These are phyloP conservation scores for Hyphodiscus sp. DNA, from an alignment of 2,329 filamentous ascomycete genomes.

Conservation along the genomic window DNA sequence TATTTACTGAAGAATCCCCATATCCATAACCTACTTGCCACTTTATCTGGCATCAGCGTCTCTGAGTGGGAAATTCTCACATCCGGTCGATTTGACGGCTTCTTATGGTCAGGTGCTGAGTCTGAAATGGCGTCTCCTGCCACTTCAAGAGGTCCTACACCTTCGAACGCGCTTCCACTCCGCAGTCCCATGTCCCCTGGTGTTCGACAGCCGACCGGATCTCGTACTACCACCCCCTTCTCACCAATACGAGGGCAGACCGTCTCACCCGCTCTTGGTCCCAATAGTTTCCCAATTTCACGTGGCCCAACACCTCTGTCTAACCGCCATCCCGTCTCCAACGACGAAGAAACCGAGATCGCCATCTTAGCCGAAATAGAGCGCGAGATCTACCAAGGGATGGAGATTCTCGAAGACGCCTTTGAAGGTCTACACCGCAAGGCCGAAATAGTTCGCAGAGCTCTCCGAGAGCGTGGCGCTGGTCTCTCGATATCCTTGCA, in stretches of 20 bases:
- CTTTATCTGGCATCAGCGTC: constrained; percentile 77
- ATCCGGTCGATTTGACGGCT: constrained; percentile 91
- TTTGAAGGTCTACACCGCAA: constrained; percentile 86
- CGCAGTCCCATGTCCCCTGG: constrained; percentile 27
- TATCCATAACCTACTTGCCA: constrained; percentile 81
- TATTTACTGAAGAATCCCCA: constrained; percentile 78
- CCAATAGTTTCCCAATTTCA: constrained; percentile 31
- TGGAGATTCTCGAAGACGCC: constrained; percentile 90
- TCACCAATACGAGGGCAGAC: constrained; percentile 24
- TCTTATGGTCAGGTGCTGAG: constrained; percentile 89
- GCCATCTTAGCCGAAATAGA: constrained; percentile 85
- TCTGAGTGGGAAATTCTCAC: constrained; percentile 97
- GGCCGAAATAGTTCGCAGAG: constrained; percentile 72
- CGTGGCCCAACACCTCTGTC: constrained; percentile 53
- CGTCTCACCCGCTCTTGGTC: constrained; percentile 24
- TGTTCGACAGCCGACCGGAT: constrained; percentile 14
- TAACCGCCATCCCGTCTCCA: constrained; percentile 59
- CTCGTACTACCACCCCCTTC: constrained; percentile 28
- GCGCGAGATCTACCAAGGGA: constrained; percentile 84
- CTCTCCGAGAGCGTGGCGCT: constrained; percentile 74
- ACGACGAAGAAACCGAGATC: constrained; percentile 92
- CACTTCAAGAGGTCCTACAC: constrained; percentile 48
- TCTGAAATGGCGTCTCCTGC: constrained; percentile 35
- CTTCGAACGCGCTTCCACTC: constrained; percentile 40
- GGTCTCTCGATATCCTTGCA: constrained; percentile 47